Base-by-base conservation (phyloP, 805 yeast genomes). In the Pichia manshurica region DNA sequence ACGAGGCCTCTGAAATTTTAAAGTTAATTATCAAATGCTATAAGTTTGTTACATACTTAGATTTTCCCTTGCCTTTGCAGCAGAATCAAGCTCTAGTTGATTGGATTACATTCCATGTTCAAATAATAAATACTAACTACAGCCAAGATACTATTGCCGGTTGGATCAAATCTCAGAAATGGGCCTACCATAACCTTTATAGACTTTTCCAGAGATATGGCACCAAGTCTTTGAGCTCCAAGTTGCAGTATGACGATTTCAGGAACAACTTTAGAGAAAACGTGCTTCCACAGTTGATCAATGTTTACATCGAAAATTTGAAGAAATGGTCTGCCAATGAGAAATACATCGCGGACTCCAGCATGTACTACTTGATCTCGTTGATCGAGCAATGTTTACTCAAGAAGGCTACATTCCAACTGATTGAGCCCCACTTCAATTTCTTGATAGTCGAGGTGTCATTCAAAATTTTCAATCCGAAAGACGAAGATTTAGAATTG, bases 141-240 rank as follows among this genome's bases (percentile, higher is more conserved):
- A 93, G 95, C 1, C 51, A 60, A 0, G 72, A 74, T 37, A 78
- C 79, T 2, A 50, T 72, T 51, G 70, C 76, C 56, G 82, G 79
- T 42, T 85, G 84, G 84, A 82, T 71, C 60, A 91, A 80, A 66
- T 77, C 80, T 56, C 90, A 77, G 68, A 93, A 91, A 64, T 91
- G 98, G 97, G 79, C 95, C 0, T 81, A 81, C 59, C 88, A 87
- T 21, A 88, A 87, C 62, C 62, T 90, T 36, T 76, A 74, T 54
- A 77, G 95, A 54, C 62, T 89, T 3, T 86, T 86, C 57, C 75
- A 74, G 45, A 74, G 91, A 56, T 89, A 84, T 60, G 87, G 84
- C 1, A 75, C 86, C 0, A 64, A 65, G 20, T 66, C 66, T 22
- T 56, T 75, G 39, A 56, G 72, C 1, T 63, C 62, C 45, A 79